These are phyloP conservation scores for Monosporozyma servazzii DNA, from an alignment of 805 yeast species.

Conservation along the genomic window DNA sequence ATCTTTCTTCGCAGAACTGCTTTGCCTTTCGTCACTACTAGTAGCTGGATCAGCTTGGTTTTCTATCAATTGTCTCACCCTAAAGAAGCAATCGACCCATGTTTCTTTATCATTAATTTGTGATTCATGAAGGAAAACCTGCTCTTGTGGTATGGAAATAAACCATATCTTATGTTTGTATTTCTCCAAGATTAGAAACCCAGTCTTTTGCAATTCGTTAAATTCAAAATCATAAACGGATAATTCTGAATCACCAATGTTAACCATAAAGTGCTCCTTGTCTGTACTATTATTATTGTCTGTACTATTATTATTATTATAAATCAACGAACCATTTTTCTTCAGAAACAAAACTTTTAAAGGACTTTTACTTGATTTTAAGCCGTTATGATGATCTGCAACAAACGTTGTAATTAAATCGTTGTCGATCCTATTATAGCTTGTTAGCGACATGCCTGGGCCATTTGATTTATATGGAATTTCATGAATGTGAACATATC, in stretches of 20 bases:
- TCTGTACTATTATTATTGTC: neutral
- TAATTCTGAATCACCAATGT: conserved; percentile 38
- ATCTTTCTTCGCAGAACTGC: neutral
- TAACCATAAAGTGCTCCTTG: conserved; percentile 13
- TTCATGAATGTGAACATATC: conserved; percentile 18
- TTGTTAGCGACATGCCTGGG: conserved; percentile 18
- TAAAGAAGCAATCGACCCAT: conserved; percentile 64
- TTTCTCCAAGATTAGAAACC: conserved; percentile 57
- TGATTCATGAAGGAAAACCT: conserved; percentile 9
- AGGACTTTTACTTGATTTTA: conserved; percentile 5
- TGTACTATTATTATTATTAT: conserved; percentile 7
- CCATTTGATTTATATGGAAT: conserved; percentile 20
- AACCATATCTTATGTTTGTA: conserved; percentile 48
- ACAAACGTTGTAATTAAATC: conserved; percentile 19
- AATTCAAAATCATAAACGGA: conserved; percentile 79
- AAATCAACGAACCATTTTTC: conserved; percentile 15
- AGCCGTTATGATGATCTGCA: conserved; percentile 7
- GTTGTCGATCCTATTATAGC: conserved; percentile 21
- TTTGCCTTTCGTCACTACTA: neutral
- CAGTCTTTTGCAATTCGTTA: conserved; percentile 46
- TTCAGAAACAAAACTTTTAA: conserved; percentile 15
- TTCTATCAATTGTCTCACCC: conserved; percentile 50
- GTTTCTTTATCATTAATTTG: conserved; percentile 41
- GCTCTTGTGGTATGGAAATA: conserved; percentile 37
- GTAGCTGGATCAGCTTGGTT: conserved; percentile 5